A percentile compares a stretch with the other conserved stretches of the same genome.
Evolutionary conservation across 2,329 filamentous ascomycete genomes (phyloP).

Genomic region (Gaeumannomyces sp.): DNA sequence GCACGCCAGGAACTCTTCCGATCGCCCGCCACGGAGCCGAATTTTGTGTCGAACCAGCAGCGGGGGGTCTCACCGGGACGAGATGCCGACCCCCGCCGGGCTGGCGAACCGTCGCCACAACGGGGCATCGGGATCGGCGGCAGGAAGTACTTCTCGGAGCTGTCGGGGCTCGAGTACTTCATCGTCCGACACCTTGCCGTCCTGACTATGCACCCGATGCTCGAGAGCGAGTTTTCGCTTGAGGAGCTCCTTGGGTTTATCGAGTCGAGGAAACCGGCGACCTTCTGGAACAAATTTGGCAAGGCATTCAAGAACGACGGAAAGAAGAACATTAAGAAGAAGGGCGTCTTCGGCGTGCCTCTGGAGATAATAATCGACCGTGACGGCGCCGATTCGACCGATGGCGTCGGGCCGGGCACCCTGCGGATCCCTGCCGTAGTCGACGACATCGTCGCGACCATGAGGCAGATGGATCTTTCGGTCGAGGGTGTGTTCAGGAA

Average conservation of each 20-base stretch:
- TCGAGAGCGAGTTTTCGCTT: slow-evolving; percentile 85
- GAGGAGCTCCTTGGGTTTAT: slow-evolving; percentile 91
- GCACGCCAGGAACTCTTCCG: slow-evolving; percentile 63
- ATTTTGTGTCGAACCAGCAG: slow-evolving; percentile 59
- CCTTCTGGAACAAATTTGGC: slow-evolving; percentile 97
- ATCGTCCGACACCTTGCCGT: slow-evolving; percentile 95
- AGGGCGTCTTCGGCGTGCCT: slow-evolving; percentile 86
- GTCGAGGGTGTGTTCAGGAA: slow-evolving; percentile 98
- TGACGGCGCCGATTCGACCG: slow-evolving; percentile 94
- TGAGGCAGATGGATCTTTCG: slow-evolving; percentile 98
- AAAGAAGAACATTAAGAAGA: slow-evolving; percentile 74
- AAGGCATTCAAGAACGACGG: slow-evolving; percentile 91
- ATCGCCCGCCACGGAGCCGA: slow-evolving; percentile 51
- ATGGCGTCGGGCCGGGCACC: slow-evolving; percentile 87
- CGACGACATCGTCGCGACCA: slow-evolving; percentile 89
- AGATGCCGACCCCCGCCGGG: slow-evolving; percentile 43
- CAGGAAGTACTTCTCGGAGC: slow-evolving; percentile 90
- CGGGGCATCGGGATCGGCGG: slow-evolving; percentile 32
- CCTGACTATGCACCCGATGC: slow-evolving; percentile 85
- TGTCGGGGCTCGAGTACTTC: slow-evolving; percentile 93
- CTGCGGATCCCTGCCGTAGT: slow-evolving; percentile 88
- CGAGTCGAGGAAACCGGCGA: slow-evolving; percentile 80
- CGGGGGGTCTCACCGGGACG: slow-evolving; percentile 37
- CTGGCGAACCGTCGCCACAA: slow-evolving; percentile 46
- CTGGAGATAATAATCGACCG: slow-evolving; percentile 85